These are phyloP conservation scores for Thelonectria blattea DNA, from an alignment of 2,329 filamentous ascomycete species.

Conservation along the genomic window DNA sequence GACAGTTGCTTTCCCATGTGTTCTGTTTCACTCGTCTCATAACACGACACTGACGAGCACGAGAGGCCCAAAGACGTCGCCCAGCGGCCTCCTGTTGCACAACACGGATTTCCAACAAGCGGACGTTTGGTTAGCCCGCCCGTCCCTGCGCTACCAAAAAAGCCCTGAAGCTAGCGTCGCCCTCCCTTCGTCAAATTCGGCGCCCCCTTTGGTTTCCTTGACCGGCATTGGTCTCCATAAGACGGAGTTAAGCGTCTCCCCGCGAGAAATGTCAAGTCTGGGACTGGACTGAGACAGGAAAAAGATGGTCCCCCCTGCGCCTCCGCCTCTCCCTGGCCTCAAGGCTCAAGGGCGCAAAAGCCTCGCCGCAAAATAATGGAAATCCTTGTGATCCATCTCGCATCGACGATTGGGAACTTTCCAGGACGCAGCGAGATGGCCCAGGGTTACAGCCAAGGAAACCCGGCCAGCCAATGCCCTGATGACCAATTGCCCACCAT, in stretches of 20 bases:
- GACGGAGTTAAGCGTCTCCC: too few species aligned
- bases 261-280: too few species aligned
- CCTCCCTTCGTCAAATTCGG: not conserved
- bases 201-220: too few species aligned
- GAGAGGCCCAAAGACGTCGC: too few species aligned
- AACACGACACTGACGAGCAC: too few species aligned
- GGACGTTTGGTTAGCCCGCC: too few species aligned
- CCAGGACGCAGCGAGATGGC: not conserved
- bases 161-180: conserved; percentile 5
- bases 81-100: too few species aligned
- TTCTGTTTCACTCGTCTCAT: not conserved
- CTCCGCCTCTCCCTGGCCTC: not conserved
- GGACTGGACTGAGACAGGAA: not conserved
- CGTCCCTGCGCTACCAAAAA: not conserved
- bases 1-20: too few species aligned
- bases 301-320: not conserved
- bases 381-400: conserved; percentile 1
- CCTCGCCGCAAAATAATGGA: conserved; percentile 1
- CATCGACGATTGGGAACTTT: conserved; percentile 22
- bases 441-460: conserved; percentile 19
- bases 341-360: conserved; percentile 25
- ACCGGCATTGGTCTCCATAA: too few species aligned
- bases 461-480: conserved; percentile 28
- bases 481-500: conserved; percentile 27
- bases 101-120: too few species aligned